A percentile compares a stretch with the other conserved stretches of the same genome.
Conservation (phyloP, 805 yeast species). For the Kluyveromyces nonfermentans region DNA sequence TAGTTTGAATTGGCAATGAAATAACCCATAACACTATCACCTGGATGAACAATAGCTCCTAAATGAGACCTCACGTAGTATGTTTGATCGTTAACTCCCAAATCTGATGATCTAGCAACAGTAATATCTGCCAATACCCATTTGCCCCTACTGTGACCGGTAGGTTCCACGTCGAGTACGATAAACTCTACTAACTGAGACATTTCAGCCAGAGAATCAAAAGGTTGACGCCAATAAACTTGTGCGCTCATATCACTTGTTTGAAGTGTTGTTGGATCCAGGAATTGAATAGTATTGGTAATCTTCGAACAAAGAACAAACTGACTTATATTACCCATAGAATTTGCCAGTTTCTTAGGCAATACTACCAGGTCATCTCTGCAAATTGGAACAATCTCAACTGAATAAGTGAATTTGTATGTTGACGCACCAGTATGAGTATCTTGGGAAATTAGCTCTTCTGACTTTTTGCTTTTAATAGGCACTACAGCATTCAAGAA, state of each 20-base stretch:
- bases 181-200: slow-evolving; percentile 76
- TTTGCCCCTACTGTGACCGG: slow-evolving; percentile 70
- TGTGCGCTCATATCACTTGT: slow-evolving; percentile 62
- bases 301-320: slow-evolving; percentile 78
- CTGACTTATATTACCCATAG: slow-evolving; percentile 74
- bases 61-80: slow-evolving; percentile 83
- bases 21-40: slow-evolving; percentile 92
- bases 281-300: slow-evolving; percentile 72
- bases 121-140: slow-evolving; percentile 83
- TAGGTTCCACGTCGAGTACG: slow-evolving; percentile 89
- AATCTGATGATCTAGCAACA: slow-evolving; percentile 78
- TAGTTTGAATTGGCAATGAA: slow-evolving; percentile 77
- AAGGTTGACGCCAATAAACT: slow-evolving; percentile 77
- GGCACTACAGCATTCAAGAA: slow-evolving; percentile 83
- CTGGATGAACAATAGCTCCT: slow-evolving; percentile 92
- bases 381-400: slow-evolving; percentile 93
- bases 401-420: slow-evolving; percentile 85
- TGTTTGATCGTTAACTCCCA: slow-evolving; percentile 78
- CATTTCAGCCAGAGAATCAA: slow-evolving; percentile 64
- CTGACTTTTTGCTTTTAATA: slow-evolving; percentile 69
- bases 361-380: slow-evolving; percentile 91
- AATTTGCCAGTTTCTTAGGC: slow-evolving; percentile 78
- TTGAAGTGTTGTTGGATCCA: slow-evolving; percentile 78
- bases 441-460: slow-evolving; percentile 85
- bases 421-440: slow-evolving; percentile 82